phyloP scores from a whole-genome alignment of 2,329 filamentous ascomycete species.

The Penicillium sp. region DNA sequence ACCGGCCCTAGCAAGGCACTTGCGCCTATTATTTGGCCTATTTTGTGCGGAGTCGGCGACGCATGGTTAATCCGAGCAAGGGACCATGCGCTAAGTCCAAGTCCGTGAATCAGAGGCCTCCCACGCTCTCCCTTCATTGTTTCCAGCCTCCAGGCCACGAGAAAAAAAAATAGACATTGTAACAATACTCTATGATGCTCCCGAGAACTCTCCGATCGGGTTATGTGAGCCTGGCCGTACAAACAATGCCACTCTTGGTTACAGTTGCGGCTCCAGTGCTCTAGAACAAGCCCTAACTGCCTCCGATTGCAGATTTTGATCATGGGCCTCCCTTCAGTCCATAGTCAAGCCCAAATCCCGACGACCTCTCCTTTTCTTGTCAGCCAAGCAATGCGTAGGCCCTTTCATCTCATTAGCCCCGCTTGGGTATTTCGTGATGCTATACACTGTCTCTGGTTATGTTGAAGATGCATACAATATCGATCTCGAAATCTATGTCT shows the following conservation, averaged over 20 bases:
- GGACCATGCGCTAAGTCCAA: slow-evolving; percentile 6
- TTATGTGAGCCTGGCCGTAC: slow-evolving; percentile 2
- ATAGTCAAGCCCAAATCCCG: not conserved
- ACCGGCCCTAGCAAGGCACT: slow-evolving; percentile 1
- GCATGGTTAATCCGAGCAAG: slow-evolving; percentile 16
- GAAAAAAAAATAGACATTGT: slow-evolving; percentile 11
- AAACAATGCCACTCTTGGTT: slow-evolving; percentile 4
- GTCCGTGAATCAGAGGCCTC: slow-evolving; percentile 3
- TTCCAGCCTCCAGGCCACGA: slow-evolving; percentile 11
- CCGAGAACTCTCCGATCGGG: slow-evolving; percentile 4
- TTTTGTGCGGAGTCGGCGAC: slow-evolving; percentile 10
- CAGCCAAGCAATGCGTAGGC: slow-evolving; percentile 6
- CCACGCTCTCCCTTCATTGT: slow-evolving; percentile 20
- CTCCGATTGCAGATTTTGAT: not conserved
- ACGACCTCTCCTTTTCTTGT: not conserved
- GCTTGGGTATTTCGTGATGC: not conserved
- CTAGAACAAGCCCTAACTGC: not conserved
- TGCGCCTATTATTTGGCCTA: not conserved
- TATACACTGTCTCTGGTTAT: not conserved
- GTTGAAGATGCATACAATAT: not conserved
- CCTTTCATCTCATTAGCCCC: slow-evolving; percentile 2
- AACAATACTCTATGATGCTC: slow-evolving; percentile 3
- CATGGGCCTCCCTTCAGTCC: not conserved
- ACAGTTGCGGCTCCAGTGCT: not conserved
- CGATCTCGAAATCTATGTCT: not conserved